A percentile compares a stretch with the other conserved stretches of the same genome.
These are phyloP conservation scores for Pestalotiopsis sp. DNA, from an alignment of 2,329 filamentous ascomycete species.

Conservation along the genomic window DNA sequence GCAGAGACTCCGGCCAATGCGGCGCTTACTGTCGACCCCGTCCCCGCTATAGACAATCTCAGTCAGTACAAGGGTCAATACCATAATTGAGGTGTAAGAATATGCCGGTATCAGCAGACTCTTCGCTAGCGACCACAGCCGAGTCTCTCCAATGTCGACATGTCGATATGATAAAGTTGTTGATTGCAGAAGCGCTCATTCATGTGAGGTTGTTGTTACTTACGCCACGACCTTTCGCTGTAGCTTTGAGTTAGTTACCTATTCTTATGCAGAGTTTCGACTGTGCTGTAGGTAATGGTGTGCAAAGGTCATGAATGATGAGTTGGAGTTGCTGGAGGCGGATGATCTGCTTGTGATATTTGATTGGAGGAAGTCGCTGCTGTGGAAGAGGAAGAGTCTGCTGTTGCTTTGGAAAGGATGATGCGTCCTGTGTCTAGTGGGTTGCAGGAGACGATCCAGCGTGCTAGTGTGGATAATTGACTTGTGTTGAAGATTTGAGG, in stretches of 20 bases:
- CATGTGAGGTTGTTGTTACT: constrained; percentile 2
- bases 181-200: neutral
- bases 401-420: constrained; percentile 1
- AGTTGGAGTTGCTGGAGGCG: neutral
- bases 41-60: neutral
- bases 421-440: neutral
- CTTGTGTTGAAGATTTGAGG: neutral
- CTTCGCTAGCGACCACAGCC: neutral
- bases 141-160: neutral
- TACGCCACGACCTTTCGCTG: constrained; percentile 10
- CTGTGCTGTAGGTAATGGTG: constrained; percentile 10
- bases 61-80: constrained; percentile 8
- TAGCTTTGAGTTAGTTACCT: constrained; percentile 6
- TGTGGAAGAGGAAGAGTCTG: constrained; percentile 13
- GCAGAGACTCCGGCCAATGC: constrained; percentile 56
- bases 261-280: neutral
- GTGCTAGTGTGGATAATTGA: constrained; percentile 2
- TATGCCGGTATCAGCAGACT: constrained; percentile 8
- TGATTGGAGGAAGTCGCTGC: constrained; percentile 9
- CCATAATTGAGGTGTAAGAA: neutral
- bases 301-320: neutral
- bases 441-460: neutral
- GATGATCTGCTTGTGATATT: neutral
- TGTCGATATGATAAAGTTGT: neutral
- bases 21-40: constrained; percentile 5